Base-by-base conservation (phyloP, 371 early-diverging fungal genomes). In the Blakeslea trispora region DNA sequence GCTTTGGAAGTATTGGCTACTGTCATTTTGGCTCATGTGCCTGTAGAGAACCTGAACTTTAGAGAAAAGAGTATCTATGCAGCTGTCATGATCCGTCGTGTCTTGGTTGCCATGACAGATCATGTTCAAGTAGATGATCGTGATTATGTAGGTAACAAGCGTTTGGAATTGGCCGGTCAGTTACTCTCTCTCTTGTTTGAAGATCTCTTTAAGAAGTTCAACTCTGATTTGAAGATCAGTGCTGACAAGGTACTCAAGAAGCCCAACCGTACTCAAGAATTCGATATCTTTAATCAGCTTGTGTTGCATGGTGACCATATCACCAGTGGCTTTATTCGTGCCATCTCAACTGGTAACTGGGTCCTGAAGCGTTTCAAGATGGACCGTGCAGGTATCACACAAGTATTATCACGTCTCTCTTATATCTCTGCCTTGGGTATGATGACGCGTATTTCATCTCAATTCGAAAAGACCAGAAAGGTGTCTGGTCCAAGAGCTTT, bases 391-490 rank as follows among this genome's bases (percentile, higher is more conserved):
- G 99, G 99, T 53, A 94, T 99, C 37, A 99, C 99, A 6, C 99
- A 99, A 61, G 98, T 99, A 2, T 76, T 99, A 41, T 91, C 95
- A 37, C 90, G 99, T 32, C 82, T 99, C 32, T 93, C 93, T 49
- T 99, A 98, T 67, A 96, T 99, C 54, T 88, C 95, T 6, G 99
- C 99, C 0, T 77, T 99, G 54, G 99, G 99, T 57, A 99, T 99
- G 99, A 95, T 99, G 92, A 99, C 99, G 9, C 86, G 99, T 66
- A 99, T 99, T 53, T 83, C 86, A 50, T 94, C 95, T 37, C 99
- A 99, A 78, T 99, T 99, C 79, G 99, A 99, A 77, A 99, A 99
- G 81, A 99, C 99, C 8, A 81, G 99, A 68, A 99, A 99, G 71
- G 97, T 99, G 11, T 93, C 94, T 31, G 99, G 99, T 45, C 99